These are phyloP conservation scores for Vitis labrusca DNA, from an alignment of 164 flowering plant species.

Conservation along the genomic window DNA sequence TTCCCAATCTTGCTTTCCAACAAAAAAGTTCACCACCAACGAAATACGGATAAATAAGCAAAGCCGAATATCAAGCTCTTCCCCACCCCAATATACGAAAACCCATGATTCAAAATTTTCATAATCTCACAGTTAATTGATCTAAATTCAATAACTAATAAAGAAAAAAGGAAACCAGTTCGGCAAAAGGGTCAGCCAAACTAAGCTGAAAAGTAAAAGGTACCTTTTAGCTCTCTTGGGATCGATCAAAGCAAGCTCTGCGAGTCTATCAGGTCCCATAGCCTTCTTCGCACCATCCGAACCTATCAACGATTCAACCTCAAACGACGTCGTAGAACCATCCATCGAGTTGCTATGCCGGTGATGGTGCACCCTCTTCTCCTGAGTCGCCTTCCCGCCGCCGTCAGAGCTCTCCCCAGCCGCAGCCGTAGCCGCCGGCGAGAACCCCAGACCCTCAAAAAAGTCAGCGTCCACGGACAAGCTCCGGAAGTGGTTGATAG, in stretches of 20 bases:
- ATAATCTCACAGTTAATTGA: no score
- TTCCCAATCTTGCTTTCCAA: no score
- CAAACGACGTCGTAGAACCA: conserved; percentile 52
- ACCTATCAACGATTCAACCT: conserved; percentile 27
- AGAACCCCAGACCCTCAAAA: conserved; percentile 61
- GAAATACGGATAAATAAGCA: no score
- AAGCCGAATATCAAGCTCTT: no score
- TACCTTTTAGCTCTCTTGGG: conserved; percentile 88
- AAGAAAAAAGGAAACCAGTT: neutral
- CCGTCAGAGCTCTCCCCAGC: conserved; percentile 14
- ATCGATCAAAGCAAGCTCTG: conserved; percentile 77
- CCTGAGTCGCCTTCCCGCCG: conserved; percentile 17
- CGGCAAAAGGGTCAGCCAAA: neutral
- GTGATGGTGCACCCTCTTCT: conserved; percentile 39
- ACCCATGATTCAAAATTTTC: no score
- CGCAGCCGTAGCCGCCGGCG: conserved; percentile 16
- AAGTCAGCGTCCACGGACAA: conserved; percentile 90
- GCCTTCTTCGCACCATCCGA: conserved; percentile 65
- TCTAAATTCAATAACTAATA: neutral
- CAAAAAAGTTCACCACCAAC: no score
- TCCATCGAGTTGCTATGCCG: conserved; percentile 76
- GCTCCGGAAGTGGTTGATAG: conserved; percentile 60
- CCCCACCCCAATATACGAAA: no score
- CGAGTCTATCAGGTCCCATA: conserved; percentile 63
- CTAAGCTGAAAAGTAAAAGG: neutral